These are phyloP conservation scores for Trebouxia sp. DNA, from an alignment of 139 green algal species.

Conservation along the genomic window DNA sequence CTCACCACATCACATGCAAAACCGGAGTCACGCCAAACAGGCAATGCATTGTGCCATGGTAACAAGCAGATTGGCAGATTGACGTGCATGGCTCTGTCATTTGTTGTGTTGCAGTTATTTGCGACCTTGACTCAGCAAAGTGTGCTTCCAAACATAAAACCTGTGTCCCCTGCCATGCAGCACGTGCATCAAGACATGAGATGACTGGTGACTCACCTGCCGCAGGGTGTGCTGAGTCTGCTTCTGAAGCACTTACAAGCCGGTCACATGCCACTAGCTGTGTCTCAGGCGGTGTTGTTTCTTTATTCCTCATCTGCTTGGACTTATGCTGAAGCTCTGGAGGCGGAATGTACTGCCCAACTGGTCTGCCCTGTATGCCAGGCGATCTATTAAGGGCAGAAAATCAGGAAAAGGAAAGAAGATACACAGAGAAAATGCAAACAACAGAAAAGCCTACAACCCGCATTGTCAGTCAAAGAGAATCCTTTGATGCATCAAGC, in stretches of 20 bases:
- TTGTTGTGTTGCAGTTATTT: too few species aligned
- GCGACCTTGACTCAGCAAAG: too few species aligned
- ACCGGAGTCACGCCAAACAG: too few species aligned
- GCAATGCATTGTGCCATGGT: not conserved
- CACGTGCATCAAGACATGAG: too few species aligned
- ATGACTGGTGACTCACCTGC: not conserved
- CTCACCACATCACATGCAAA: too few species aligned
- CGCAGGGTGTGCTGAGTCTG: not conserved
- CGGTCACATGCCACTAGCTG: not conserved
- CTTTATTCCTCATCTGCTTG: not conserved
- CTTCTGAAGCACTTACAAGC: not conserved
- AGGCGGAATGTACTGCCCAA: conserved; percentile 9
- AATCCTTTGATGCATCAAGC: not conserved
- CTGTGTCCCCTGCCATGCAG: too few species aligned
- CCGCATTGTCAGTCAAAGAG: not conserved
- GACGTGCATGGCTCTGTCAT: too few species aligned
- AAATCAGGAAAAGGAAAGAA: not conserved
- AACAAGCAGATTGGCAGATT: too few species aligned
- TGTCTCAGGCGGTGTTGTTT: not conserved
- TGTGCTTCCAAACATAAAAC: too few species aligned
- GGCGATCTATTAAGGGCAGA: not conserved
- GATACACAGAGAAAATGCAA: not conserved
- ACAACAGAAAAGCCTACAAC: not conserved
- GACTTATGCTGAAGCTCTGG: conserved; percentile 3
- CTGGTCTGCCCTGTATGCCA: conserved; percentile 17